Evolutionary conservation across 2,329 filamentous ascomycete species (phyloP), one percentile per base, ranked within the genome.

Genomic region (Aspergillus pseudoterreus): DNA sequence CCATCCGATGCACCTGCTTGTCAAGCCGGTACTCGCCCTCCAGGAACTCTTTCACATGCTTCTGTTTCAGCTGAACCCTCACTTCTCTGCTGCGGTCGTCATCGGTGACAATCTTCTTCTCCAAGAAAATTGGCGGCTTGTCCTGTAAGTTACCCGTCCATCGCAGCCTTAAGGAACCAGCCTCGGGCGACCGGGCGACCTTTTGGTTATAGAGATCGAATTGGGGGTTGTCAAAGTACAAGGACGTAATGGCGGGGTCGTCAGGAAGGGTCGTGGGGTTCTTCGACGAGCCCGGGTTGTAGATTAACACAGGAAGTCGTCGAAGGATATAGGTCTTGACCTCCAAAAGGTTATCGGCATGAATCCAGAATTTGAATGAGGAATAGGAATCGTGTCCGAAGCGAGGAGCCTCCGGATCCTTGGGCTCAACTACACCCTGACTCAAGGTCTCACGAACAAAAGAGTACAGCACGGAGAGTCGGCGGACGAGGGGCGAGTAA

Each of bases 311-410:
- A 1, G 94, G 94, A 19, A 99, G 81, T 52, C 89, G 89, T 56
- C 94, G 89, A 30, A 97, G 82, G 55, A 99, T 95, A 64, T 90
- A 85, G 4, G 94, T 97, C 80, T 97, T 96, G 69, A 97, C 90
- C 75, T 99, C 94, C 60, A 97, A 84, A 24, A 97, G 78, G 72
- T 99, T 97, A 64, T 99, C 94, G 30, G 85, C 82, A 70, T 99
- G 94, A 5, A 99, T 87, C 94, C 94, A 99, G 76, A 96, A 96
- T 73, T 96, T 96, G 73, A 92, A 84, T 4, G 91, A 90, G 17
- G 83, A 89, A 69, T 95, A 96, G 52, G 80, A 80, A 70, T 92
- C 89, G 52, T 73, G 74, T 54, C 78, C 76, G 49, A 74, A 69
- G 39, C 76, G 74, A 11, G 73, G 75, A 52, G 77, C 73, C 17